Percentiles rank a stretch among this genome's conserved stretches.
These are phyloP conservation scores for Xerocomellus dryophilus DNA, from an alignment of 768 basidiomycete species.

Conservation along the genomic window DNA sequence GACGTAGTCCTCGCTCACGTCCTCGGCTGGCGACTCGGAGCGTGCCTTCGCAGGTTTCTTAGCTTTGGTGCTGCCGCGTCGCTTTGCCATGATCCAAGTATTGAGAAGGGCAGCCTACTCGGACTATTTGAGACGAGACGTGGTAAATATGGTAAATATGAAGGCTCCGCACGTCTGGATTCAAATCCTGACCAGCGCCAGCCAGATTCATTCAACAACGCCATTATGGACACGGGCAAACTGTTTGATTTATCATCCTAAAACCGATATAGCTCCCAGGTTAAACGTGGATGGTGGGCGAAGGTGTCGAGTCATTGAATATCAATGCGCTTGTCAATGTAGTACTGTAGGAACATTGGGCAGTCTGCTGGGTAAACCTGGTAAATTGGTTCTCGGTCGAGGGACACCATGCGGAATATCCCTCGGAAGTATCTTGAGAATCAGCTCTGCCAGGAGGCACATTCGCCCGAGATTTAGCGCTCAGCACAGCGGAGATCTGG, in stretches of 20 bases:
- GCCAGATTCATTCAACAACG: neutral
- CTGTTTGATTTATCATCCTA: neutral
- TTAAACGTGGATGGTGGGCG: neutral
- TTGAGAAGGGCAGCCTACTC: neutral
- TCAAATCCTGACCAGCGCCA: neutral
- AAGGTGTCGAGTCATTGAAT: too few species aligned
- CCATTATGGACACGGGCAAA: neutral
- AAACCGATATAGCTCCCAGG: neutral
- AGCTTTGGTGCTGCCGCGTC: constrained; percentile 2
- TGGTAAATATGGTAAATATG: too few species aligned
- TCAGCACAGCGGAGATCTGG: neutral
- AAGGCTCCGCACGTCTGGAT: too few species aligned
- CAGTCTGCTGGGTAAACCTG: neutral
- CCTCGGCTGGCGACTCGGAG: constrained; percentile 6
- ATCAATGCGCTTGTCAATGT: too few species aligned
- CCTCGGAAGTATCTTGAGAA: neutral
- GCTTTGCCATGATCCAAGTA: constrained; percentile 16
- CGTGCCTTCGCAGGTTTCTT: constrained; percentile 1
- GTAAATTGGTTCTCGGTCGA: neutral
- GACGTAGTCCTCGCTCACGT: constrained; percentile 10
- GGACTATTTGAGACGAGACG: neutral
- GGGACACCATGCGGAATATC: neutral
- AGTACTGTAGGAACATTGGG: neutral
- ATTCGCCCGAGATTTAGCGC: too few species aligned
- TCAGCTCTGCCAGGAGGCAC: neutral